phyloP scores from a whole-genome alignment of 768 basidiomycete genomes.

The Pulveroboletus sp. region DNA sequence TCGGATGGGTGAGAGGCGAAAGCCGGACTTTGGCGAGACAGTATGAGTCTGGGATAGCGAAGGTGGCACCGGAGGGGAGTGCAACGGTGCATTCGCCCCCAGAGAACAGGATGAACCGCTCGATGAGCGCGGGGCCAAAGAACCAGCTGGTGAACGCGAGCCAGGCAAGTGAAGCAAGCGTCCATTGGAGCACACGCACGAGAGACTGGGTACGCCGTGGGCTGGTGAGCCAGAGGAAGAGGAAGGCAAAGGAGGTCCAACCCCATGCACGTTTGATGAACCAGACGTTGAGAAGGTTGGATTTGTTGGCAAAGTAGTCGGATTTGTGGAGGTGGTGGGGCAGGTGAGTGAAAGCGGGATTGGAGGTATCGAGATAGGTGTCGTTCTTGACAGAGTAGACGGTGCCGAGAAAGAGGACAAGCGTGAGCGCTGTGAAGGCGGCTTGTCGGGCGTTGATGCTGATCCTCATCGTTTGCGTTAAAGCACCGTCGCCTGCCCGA shows the following conservation, averaged over 20 bases:
- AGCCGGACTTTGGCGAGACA: conserved; percentile 51
- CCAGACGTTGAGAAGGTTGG: conserved; percentile 73
- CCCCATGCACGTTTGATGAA: conserved; percentile 93
- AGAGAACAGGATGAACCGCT: conserved; percentile 56
- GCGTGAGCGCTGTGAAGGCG: conserved; percentile 39
- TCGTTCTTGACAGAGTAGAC: conserved; percentile 55
- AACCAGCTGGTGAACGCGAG: conserved; percentile 78
- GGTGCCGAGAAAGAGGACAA: conserved; percentile 56
- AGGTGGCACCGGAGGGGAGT: conserved; percentile 50
- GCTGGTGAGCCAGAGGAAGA: conserved; percentile 54
- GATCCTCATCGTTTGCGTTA: conserved; percentile 9
- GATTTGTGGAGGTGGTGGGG: conserved; percentile 61
- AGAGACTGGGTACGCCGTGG: conserved; percentile 40
- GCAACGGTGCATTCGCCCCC: conserved; percentile 75
- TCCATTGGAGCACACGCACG: conserved; percentile 49
- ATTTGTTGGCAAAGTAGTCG: conserved; percentile 76
- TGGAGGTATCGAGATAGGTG: conserved; percentile 83
- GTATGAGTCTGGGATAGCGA: conserved; percentile 52
- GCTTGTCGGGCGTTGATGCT: conserved; percentile 23
- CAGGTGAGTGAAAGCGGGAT: conserved; percentile 62
- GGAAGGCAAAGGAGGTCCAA: conserved; percentile 75
- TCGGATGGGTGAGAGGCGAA: conserved; percentile 57
- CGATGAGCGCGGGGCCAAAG: conserved; percentile 76
- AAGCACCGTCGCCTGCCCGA: neutral
- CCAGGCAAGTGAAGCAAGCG: conserved; percentile 62